Conservation (phyloP, 768 basidiomycete genomes). For the Macrolepiota dolichaula region DNA sequence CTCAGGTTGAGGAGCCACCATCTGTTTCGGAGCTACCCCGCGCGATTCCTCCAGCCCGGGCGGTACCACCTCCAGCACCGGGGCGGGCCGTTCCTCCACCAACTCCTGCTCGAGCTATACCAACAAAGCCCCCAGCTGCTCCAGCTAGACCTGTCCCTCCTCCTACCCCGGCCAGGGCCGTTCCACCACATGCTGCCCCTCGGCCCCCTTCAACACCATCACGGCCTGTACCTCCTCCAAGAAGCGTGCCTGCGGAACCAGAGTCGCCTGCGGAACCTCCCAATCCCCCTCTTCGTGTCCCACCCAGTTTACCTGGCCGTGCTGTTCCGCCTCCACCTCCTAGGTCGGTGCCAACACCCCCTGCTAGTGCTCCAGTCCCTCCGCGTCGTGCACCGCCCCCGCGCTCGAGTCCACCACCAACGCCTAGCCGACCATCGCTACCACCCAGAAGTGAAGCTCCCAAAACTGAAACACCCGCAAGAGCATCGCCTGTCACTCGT, state of each 20-base stretch:
- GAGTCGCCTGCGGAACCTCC: conserved; percentile 1
- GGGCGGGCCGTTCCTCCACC: conserved; percentile 26
- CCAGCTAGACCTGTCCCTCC: background rate
- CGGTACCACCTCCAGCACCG: conserved; percentile 31
- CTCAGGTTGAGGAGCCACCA: conserved; percentile 8
- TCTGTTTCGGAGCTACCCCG: conserved; percentile 7
- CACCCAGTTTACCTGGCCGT: conserved; percentile 18
- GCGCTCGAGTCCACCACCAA: conserved; percentile 37
- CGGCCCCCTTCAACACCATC: conserved; percentile 7
- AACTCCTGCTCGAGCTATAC: conserved; percentile 29
- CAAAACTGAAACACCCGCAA: conserved; percentile 30
- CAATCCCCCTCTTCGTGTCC: background rate
- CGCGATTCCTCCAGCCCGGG: conserved; percentile 20
- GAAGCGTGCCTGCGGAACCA: background rate
- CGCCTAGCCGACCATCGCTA: conserved; percentile 20
- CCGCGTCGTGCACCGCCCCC: conserved; percentile 25
- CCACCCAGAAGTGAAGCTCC: conserved; percentile 32
- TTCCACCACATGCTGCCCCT: conserved; percentile 3
- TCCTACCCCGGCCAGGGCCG: background rate
- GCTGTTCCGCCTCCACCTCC: conserved; percentile 26
- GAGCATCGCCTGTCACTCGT: conserved; percentile 29
- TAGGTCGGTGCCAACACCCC: conserved; percentile 28
- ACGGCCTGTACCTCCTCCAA: background rate
- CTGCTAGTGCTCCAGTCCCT: conserved; percentile 26
- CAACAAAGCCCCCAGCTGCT: conserved; percentile 19